Conservation (phyloP, 139 green algal genomes). For the Chlorella sp. region DNA sequence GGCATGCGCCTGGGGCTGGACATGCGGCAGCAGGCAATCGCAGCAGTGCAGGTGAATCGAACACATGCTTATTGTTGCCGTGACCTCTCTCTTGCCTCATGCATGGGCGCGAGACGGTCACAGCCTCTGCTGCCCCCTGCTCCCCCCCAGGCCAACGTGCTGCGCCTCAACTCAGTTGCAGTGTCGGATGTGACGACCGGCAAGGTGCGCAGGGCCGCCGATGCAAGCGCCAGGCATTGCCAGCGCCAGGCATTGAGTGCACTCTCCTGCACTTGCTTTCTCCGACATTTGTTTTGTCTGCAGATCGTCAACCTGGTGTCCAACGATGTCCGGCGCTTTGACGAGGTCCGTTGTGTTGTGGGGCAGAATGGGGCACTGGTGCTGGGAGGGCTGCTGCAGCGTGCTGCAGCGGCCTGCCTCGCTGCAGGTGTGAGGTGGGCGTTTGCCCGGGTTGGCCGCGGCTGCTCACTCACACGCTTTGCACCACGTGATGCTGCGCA, state of each 20-base stretch:
- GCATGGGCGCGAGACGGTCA: too few species aligned
- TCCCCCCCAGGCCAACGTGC: slow-evolving; percentile 52
- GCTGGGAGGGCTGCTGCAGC: too few species aligned
- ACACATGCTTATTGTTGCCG: too few species aligned
- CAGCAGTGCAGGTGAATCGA: slow-evolving; percentile 57
- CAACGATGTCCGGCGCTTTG: slow-evolving; percentile 79
- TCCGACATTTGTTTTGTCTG: background rate
- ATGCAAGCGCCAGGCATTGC: background rate
- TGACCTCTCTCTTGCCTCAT: too few species aligned
- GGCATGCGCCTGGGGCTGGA: slow-evolving; percentile 71
- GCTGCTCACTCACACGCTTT: too few species aligned
- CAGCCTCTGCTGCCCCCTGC: too few species aligned
- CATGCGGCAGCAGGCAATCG: slow-evolving; percentile 60
- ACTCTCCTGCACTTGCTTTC: background rate
- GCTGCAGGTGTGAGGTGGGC: too few species aligned
- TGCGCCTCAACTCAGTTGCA: slow-evolving; percentile 74
- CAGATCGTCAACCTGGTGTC: slow-evolving; percentile 55
- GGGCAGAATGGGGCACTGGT: too few species aligned
- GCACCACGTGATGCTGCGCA: too few species aligned
- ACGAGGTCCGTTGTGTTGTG: slow-evolving; percentile 70
- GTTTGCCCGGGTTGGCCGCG: too few species aligned
- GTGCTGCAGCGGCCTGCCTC: too few species aligned
- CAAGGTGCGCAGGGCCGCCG: slow-evolving; percentile 17
- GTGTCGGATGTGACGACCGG: slow-evolving; percentile 53
- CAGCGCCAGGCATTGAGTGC: background rate